Percentiles rank a stretch among this genome's conserved stretches.
Evolutionary conservation across 2,329 filamentous ascomycete genomes (phyloP).

Genomic region (Alternaria atra): DNA sequence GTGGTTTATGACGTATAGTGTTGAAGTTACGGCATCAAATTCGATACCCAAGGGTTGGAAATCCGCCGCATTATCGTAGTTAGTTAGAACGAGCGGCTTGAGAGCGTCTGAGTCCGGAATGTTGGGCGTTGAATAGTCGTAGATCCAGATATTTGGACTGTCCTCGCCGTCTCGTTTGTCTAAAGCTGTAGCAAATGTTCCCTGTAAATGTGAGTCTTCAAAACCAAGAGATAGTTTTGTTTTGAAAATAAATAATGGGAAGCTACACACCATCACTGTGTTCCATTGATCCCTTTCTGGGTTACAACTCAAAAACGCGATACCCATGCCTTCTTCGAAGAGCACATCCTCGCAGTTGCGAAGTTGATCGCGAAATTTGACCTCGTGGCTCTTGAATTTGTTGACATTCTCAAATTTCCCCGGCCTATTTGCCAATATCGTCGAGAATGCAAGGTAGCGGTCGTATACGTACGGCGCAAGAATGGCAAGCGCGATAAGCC

Average conservation of each 20-base stretch:
- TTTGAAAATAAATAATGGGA: not conserved
- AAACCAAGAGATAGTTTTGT: not conserved
- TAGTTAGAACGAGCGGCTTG: conserved; percentile 33
- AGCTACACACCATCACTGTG: conserved; percentile 55
- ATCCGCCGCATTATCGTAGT: conserved; percentile 37
- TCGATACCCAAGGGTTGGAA: conserved; percentile 57
- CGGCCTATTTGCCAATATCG: conserved; percentile 33
- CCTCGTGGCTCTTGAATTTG: conserved; percentile 37
- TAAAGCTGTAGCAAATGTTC: conserved; percentile 35
- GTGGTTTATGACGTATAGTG: conserved; percentile 54
- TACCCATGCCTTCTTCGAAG: conserved; percentile 46
- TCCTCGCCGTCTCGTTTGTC: conserved; percentile 21
- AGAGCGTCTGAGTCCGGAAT: conserved; percentile 29
- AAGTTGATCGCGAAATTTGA: conserved; percentile 48
- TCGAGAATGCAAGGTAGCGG: conserved; percentile 29
- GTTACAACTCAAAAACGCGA: conserved; percentile 57
- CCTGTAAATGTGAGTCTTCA: conserved; percentile 24
- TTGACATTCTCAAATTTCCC: conserved; percentile 29
- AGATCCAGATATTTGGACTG: conserved; percentile 50
- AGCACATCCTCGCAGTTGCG: conserved; percentile 57
- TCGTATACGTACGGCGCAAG: conserved; percentile 40
- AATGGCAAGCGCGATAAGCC: conserved; percentile 22
- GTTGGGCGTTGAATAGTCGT: conserved; percentile 45
- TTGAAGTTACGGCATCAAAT: conserved; percentile 45
- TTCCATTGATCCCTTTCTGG: conserved; percentile 56